Evolutionary conservation across 441 rosid genomes (phyloP), one percentile per base, ranked within the genome.

Genomic region (Macaranga tanarius): DNA sequence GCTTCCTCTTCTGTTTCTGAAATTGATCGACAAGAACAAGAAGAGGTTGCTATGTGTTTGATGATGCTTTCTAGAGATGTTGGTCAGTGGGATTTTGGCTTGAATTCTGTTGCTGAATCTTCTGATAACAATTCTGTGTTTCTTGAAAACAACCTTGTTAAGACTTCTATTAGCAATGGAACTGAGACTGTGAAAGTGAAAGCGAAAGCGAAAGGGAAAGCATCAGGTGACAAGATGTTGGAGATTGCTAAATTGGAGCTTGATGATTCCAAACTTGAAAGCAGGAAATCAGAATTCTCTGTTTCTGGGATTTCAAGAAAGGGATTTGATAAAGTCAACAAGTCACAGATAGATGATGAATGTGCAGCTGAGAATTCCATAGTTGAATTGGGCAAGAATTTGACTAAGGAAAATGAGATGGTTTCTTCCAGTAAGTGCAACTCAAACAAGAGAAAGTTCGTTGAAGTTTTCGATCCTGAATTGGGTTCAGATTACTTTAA

Each of bases 1-100:
- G 75, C 85, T 78, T 69, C 75, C 9, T 77, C 60, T 38, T 69
- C 74, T 59, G 76, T 64, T 40, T 69, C 84, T 74, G 75, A 73
- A 38, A 76, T 52, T 69, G 86, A 79, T 55, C 59, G 20, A 78
- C 84, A 80, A 81, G 92, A 86, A 40, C 85, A 76, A 63, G 74
- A 84, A 68, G 87, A 92, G 70, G 89, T 80, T 25, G 94, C 94
- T 3, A 65, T 78, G 45, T 83, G 86, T 76, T 83, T 92, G 86
- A 84, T 94, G 82, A 71, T 86, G 72, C 73, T 94, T 60, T 92
- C 97, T 45, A 79, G 80, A 77, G 82, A 80, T 26, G 76, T 72
- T 62, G 26, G 77, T 64, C 75, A 61, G 44, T 69, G 80, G 77
- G 77, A 76, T 50, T 75, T 72, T 45, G 80, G 73, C n/a, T 31